Conservation (phyloP, 257 asterid species). For the Solanum pinnatisectum region DNA sequence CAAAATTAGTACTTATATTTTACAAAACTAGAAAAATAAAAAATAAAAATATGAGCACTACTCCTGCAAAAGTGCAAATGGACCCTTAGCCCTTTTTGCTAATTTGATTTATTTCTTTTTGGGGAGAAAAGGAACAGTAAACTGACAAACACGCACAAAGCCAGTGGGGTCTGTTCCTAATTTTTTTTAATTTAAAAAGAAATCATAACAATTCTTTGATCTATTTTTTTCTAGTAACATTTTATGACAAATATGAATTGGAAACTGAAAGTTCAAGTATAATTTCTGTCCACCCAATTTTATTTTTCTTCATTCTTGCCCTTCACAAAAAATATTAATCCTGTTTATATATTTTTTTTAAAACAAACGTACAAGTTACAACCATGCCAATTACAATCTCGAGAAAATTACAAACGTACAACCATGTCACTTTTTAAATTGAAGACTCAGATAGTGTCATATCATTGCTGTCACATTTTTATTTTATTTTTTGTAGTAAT, state of each 20-base stretch:
- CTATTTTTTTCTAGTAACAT: background rate
- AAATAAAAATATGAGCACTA: background rate
- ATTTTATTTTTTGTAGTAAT: background rate
- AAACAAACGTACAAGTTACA: background rate
- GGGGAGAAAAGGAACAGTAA: background rate
- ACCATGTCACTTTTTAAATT: background rate
- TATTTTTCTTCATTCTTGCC: background rate
- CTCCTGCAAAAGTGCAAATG: background rate
- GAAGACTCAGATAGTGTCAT: background rate
- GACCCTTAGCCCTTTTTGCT: background rate
- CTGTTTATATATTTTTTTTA: background rate
- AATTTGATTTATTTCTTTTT: background rate
- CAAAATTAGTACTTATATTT: background rate
- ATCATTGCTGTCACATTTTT: background rate
- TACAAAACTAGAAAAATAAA: background rate
- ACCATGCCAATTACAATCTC: background rate
- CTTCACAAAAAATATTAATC: background rate
- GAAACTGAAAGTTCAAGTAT: background rate
- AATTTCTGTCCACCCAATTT: background rate
- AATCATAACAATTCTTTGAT: background rate
- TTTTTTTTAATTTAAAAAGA: background rate
- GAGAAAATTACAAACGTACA: background rate
- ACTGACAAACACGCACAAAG: background rate
- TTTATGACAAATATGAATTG: background rate
- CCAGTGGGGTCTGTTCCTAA: background rate